phyloP scores from a whole-genome alignment of 2,329 filamentous ascomycete genomes.

The Sporothrix brasiliensis region DNA sequence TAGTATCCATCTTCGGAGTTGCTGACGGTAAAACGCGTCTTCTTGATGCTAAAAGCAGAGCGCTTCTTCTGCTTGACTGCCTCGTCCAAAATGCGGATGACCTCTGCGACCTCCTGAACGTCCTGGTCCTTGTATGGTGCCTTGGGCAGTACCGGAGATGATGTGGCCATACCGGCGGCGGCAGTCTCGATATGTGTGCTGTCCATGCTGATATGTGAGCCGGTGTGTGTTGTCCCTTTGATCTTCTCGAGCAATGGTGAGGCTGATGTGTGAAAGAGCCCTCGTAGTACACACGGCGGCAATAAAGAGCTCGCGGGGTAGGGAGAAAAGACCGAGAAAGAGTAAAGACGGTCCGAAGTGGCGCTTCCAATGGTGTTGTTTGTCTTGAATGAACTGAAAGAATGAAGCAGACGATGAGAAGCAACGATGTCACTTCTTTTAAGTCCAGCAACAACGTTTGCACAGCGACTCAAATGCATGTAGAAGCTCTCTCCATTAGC shows the following conservation, averaged over 20 bases:
- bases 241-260: neutral
- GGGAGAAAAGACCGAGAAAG: neutral
- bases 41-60: constrained; percentile 72
- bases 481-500: neutral
- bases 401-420: neutral
- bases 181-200: neutral
- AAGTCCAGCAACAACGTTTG: neutral
- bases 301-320: neutral
- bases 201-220: constrained; percentile 20
- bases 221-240: neutral
- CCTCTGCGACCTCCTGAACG: constrained; percentile 63
- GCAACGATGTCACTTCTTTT: constrained; percentile 9
- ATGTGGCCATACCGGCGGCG: neutral
- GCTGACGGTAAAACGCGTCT: constrained; percentile 72
- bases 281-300: neutral
- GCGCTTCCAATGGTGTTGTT: neutral
- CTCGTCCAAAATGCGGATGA: constrained; percentile 66
- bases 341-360: constrained; percentile 8
- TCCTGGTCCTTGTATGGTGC: constrained; percentile 72
- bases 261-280: neutral
- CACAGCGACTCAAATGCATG: neutral
- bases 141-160: constrained; percentile 36
- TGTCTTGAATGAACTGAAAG: constrained; percentile 1
- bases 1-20: constrained; percentile 64
- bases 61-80: constrained; percentile 59